phyloP scores from a whole-genome alignment of 345 rosid species.

The Chamaenerion angustifolium region DNA sequence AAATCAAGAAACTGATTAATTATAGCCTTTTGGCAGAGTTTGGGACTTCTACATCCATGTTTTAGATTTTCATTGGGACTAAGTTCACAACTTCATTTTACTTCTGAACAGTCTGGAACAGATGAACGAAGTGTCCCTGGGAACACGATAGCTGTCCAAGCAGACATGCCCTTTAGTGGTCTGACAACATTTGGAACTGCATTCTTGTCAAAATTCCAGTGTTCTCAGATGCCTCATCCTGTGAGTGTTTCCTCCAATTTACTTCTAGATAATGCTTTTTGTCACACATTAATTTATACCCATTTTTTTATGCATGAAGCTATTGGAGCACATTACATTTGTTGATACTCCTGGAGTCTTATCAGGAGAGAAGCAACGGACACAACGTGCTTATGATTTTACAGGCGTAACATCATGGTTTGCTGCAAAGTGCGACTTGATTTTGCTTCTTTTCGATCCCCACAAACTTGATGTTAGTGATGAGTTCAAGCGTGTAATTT shows the following conservation, averaged over 20 bases:
- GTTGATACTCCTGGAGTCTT: constrained; percentile 97
- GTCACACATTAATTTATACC: neutral
- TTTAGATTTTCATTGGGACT: too few relatives aligned
- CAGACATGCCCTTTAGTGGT: constrained; percentile 93
- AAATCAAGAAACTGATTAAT: too few relatives aligned
- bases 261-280: neutral
- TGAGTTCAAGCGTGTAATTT: constrained; percentile 94
- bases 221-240: constrained; percentile 97
- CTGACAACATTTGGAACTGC: constrained; percentile 86
- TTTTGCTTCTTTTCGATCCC: constrained; percentile 90
- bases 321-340: constrained; percentile 78
- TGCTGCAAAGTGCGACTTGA: constrained; percentile 94
- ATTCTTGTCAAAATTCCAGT: constrained; percentile 85
- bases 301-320: constrained; percentile 25
- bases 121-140: constrained; percentile 99
- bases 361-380: constrained; percentile 86
- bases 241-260: constrained; percentile 20
- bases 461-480: constrained; percentile 92
- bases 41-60: too few relatives aligned
- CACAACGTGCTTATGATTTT: constrained; percentile 80
- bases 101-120: constrained; percentile 52
- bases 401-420: constrained; percentile 96
- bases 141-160: constrained; percentile 86
- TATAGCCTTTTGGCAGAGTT: too few relatives aligned
- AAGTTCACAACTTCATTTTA: neutral